Evolutionary conservation across 2,329 filamentous ascomycete species (phyloP).

Genomic region (Alternaria gaisen): DNA sequence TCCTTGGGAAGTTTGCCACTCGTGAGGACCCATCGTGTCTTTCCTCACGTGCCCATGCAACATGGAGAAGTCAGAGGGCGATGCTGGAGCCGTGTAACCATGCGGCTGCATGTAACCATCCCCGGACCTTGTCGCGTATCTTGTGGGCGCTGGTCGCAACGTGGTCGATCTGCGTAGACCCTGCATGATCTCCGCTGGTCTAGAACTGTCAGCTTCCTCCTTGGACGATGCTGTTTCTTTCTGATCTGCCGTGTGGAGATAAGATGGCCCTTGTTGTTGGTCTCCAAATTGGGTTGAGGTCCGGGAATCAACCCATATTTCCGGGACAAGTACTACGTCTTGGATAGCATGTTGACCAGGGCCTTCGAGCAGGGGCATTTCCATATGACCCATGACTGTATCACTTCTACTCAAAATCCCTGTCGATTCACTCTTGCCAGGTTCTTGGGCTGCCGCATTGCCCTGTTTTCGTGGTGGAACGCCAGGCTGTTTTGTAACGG

Average conservation of each 20-base stretch:
- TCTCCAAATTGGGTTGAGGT: not conserved
- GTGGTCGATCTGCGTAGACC: constrained; percentile 17
- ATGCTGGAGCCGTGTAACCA: constrained; percentile 33
- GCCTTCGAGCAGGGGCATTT: constrained; percentile 60
- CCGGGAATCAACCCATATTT: constrained; percentile 36
- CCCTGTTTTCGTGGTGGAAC: constrained; percentile 13
- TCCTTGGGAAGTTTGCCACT: constrained; percentile 1
- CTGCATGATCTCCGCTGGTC: constrained; percentile 30
- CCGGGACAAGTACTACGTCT: constrained; percentile 45
- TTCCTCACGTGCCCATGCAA: constrained; percentile 10
- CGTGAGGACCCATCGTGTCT: not conserved
- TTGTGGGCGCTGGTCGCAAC: constrained; percentile 28
- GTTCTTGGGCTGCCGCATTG: constrained; percentile 17
- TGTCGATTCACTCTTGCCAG: constrained; percentile 24
- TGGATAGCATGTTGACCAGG: constrained; percentile 53
- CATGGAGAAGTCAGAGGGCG: constrained; percentile 20
- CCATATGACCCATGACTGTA: constrained; percentile 58
- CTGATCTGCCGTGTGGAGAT: not conserved
- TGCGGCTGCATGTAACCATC: constrained; percentile 30
- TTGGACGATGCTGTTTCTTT: not conserved
- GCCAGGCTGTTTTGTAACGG: constrained; percentile 16
- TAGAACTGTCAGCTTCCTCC: constrained; percentile 16
- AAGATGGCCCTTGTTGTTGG: constrained; percentile 22
- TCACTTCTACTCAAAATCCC: constrained; percentile 34
- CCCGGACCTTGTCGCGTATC: constrained; percentile 27